Base-by-base conservation (phyloP, 2,329 filamentous ascomycete genomes). In the Torrubiella hemipterigena region DNA sequence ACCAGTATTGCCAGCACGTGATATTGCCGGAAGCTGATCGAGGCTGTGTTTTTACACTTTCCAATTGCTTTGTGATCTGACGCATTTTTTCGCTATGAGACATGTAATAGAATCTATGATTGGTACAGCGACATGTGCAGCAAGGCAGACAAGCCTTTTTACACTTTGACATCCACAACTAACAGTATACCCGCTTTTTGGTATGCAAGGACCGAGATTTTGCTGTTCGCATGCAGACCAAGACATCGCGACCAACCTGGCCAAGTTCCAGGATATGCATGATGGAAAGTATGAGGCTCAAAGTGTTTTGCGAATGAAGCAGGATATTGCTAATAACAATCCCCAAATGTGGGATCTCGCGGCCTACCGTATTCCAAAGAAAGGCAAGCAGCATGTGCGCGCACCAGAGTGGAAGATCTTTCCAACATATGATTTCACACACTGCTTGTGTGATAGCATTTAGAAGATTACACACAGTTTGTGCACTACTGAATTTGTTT, bases 271-370 rank as follows among this genome's bases (percentile, higher is more conserved):
- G 39, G 83, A 75, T 27, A 96, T 96, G 89, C 69, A 76, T 31
- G 85, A 93, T 48, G 89, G 89, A 15, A 83, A 89, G 56, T 94
- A 95, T 59, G 77, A 81, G 52, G 78, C 85, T 1, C 74, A 77
- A 46, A 77, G 85, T 52, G 89, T 85, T 2, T 63, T 96, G 32
- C 77, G 89, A 39, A 94, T 95, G 87, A 93, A 93, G 63, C 84
- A 93, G 65, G 73, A 84, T 41, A 82, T 83, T 40, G 71, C 73
- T 31, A 78, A 80, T 45, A 77, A 80, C 21, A 95, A 95, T 53
- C 86, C 87, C 6, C 84, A 93, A 56, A 87, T 94, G 81, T 95
- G 87, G 89, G 89, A 96, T 63, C 59, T 93, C 32, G 82, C 83
- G 2, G 89, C 89, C n/a, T 96, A 94, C 56, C 75, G 89, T 38